Base-by-base conservation (phyloP, 1,284 basidiomycete genomes). In the Puccinia polysora region DNA sequence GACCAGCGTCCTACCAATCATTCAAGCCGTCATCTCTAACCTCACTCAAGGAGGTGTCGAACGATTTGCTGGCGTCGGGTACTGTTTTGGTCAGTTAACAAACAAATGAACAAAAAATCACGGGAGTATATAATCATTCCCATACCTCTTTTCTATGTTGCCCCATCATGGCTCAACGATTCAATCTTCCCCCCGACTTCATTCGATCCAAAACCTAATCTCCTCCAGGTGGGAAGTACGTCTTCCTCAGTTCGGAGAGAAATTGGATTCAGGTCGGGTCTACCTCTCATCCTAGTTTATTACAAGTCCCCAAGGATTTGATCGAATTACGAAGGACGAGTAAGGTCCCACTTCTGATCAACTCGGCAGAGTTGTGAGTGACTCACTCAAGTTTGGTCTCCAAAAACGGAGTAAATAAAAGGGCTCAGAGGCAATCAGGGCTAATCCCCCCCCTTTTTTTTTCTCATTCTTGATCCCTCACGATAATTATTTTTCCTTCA, bases 221-320 rank as follows among this genome's bases (percentile, higher is more conserved):
- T n/a, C n/a, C n/a, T n/a, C n/a, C 45, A 71, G 68, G 68, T n/a
- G 68, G 68, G 7, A 63, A 71, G 53, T 63, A 71, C 28, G 25
- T 71, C 14, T 36, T 63, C 23, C 6, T 59, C 34, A 47, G 32
- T 12, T 56, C 59, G 14, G 30, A 71, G 12, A 36, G 20, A 14
- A 71, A 71, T 25, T 38, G 23, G 34, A 32, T 71, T 14, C 56
- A 63, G 15, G 68, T 71, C 5, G 68, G 58, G 25, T 45, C 59
- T 12, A 63, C 47, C n/a, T 60, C 20, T 30, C 59, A 71, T 55
- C 68, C 68, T 12, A 71, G 68, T 47, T 53, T 71, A 18, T 20
- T 71, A 4, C 10, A 53, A 43, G 43, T 59, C 23, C 68, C 68
- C 0, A 25, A 63, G 15, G 68, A 71, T 30, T 38, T 63, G 14